Evolutionary conservation across 1,139 yeast species (phyloP).

Genomic region (Diutina pseudorugosa): DNA sequence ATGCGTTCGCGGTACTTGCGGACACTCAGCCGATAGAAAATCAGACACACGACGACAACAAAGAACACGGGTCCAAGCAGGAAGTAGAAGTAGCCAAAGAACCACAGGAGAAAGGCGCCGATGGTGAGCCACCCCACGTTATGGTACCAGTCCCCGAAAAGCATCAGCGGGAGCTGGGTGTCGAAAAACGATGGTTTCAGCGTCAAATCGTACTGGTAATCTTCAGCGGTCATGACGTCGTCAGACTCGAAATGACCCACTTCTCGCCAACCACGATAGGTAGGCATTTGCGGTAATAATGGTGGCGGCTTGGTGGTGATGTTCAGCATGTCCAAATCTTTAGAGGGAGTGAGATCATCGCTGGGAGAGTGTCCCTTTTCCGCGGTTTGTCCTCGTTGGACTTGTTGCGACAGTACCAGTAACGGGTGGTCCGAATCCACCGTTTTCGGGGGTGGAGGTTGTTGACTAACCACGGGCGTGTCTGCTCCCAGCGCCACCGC

Average conservation of each 20-base stretch:
- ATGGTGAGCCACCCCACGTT: constrained; percentile 56
- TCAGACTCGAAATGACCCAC: constrained; percentile 76
- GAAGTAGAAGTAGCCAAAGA: constrained; percentile 66
- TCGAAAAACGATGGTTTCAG: constrained; percentile 62
- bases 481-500: background rate
- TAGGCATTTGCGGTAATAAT: constrained; percentile 47
- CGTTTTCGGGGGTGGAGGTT: constrained; percentile 7
- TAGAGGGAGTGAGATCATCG: constrained; percentile 6
- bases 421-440: background rate
- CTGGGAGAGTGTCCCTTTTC: background rate
- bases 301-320: constrained; percentile 31
- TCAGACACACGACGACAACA: constrained; percentile 43
- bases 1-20: constrained; percentile 64
- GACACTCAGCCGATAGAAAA: constrained; percentile 73
- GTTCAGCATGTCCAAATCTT: constrained; percentile 20
- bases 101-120: constrained; percentile 64
- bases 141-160: constrained; percentile 95
- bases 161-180: constrained; percentile 53
- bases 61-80: constrained; percentile 74
- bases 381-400: background rate
- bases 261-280: constrained; percentile 88
- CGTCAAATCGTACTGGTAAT: constrained; percentile 56
- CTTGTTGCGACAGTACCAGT: background rate
- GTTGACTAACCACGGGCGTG: background rate
- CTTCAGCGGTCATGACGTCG: constrained; percentile 53